phyloP scores from a whole-genome alignment of 2,329 filamentous ascomycete genomes.

The Lasiodiplodia sp. region DNA sequence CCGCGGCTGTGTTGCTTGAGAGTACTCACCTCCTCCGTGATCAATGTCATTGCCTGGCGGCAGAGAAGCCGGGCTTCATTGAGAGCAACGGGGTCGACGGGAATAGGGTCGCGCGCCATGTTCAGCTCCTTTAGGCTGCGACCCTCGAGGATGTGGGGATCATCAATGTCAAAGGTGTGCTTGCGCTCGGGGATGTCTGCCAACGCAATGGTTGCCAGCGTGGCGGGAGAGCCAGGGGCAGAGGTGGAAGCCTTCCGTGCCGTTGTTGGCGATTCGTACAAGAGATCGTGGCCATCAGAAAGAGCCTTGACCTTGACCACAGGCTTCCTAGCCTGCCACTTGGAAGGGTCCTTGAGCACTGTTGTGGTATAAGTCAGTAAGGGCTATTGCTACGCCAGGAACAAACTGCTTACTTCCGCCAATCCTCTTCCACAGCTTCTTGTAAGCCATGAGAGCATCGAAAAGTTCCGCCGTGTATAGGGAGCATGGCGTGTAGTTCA shows the following conservation, averaged over 20 bases:
- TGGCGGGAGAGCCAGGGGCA: neutral
- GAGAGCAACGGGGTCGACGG: slow-evolving; percentile 38
- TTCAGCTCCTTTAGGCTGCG: slow-evolving; percentile 39
- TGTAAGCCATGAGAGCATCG: slow-evolving; percentile 43
- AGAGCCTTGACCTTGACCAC: neutral
- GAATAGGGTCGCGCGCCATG: slow-evolving; percentile 35
- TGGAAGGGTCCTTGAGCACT: slow-evolving; percentile 21
- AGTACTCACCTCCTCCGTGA: slow-evolving; percentile 38
- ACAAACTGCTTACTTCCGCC: slow-evolving; percentile 35
- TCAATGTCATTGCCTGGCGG: slow-evolving; percentile 42
- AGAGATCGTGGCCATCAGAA: slow-evolving; percentile 5
- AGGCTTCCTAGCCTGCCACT: slow-evolving; percentile 18
- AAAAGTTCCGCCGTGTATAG: slow-evolving; percentile 44
- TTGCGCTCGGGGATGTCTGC: slow-evolving; percentile 33
- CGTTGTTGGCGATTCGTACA: slow-evolving; percentile 8
- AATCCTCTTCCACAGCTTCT: slow-evolving; percentile 43
- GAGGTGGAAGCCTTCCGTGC: neutral
- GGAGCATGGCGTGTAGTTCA: slow-evolving; percentile 44
- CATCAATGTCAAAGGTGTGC: slow-evolving; percentile 39
- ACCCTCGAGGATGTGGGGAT: slow-evolving; percentile 31
- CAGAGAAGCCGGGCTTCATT: slow-evolving; percentile 41
- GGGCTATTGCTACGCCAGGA: neutral
- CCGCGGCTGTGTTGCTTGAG: neutral
- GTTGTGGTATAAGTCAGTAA: neutral
- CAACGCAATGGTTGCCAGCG: neutral